Evolutionary conservation across 192 early-diverging fungal genomes (phyloP).

Genomic region (Mortierella alpina): DNA sequence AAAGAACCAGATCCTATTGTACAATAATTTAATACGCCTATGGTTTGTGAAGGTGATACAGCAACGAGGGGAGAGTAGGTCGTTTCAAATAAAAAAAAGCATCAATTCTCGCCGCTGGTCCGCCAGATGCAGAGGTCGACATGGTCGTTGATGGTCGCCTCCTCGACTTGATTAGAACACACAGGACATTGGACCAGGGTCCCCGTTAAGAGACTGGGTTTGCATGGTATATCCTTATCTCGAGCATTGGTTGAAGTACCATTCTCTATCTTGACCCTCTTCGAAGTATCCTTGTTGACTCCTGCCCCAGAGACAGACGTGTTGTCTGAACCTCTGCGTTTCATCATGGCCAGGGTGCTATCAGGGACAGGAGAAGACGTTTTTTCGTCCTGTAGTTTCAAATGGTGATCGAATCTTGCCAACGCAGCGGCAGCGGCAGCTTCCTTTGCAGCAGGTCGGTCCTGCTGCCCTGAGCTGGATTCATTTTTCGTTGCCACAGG

Average conservation of each 20-base stretch:
- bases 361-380: not conserved
- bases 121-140: slow-evolving; percentile 52
- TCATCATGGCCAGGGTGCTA: not conserved
- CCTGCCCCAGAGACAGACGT: not conserved
- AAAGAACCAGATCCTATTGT: too few relatives aligned
- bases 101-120: slow-evolving; percentile 18
- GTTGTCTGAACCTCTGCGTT: not conserved
- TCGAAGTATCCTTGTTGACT: not conserved
- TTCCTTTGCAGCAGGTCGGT: slow-evolving; percentile 11
- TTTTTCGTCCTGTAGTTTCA: not conserved
- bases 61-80: too few relatives aligned
- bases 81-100: too few relatives aligned
- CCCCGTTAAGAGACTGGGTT: not conserved
- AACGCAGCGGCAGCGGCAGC: slow-evolving; percentile 31
- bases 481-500: too few relatives aligned
- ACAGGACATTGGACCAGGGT: slow-evolving; percentile 41
- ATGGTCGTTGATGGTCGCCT: slow-evolving; percentile 51
- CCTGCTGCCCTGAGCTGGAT: too few relatives aligned
- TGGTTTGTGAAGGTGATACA: too few relatives aligned
- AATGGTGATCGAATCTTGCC: slow-evolving; percentile 9
- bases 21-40: too few relatives aligned
- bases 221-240: not conserved
- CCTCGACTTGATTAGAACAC: slow-evolving; percentile 20
- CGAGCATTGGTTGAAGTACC: too few relatives aligned
- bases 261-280: slow-evolving; percentile 5